Evolutionary conservation across 23 red algal species (phyloP).

Genomic region (Agarophyton chilense): DNA sequence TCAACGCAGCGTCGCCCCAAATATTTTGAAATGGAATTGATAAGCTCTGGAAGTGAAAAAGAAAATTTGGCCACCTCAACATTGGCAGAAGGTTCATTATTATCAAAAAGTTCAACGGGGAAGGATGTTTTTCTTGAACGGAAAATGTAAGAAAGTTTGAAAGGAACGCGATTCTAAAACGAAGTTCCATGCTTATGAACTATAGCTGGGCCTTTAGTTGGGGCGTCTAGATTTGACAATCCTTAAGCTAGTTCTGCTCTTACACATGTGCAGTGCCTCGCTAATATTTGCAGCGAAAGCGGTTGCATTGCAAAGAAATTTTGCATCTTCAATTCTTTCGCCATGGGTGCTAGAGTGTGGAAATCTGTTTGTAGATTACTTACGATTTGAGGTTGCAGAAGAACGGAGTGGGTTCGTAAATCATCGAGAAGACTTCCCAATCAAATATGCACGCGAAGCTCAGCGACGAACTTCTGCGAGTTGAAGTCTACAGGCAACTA

Average conservation of each 20-base stretch:
- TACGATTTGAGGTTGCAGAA: constrained; percentile 62
- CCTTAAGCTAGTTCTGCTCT: constrained; percentile 64
- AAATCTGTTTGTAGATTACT: constrained; percentile 60
- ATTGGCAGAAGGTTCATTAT: constrained; percentile 15
- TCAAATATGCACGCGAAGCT: constrained; percentile 37
- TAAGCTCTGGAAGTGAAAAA: constrained; percentile 47
- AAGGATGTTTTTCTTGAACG: constrained; percentile 16
- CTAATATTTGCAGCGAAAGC: constrained; percentile 75
- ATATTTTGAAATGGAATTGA: constrained; percentile 36
- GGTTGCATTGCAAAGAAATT: constrained; percentile 34
- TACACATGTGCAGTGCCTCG: constrained; percentile 72
- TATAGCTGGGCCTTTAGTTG: constrained; percentile 46
- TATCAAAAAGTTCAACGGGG: not conserved
- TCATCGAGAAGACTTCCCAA: constrained; percentile 70
- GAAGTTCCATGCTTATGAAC: constrained; percentile 53
- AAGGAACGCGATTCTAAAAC: constrained; percentile 47
- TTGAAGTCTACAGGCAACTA: not conserved
- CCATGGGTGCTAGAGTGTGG: constrained; percentile 42
- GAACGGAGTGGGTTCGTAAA: constrained; percentile 31
- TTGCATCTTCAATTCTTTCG: constrained; percentile 34
- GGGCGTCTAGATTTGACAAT: constrained; percentile 43
- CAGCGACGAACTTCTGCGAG: constrained; percentile 52
- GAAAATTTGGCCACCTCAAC: constrained; percentile 32
- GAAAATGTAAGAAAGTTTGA: constrained; percentile 53
- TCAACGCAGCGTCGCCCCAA: constrained; percentile 65